A percentile compares a stretch with the other conserved stretches of the same genome.
These are phyloP conservation scores for Pulveroboletus sp. DNA, from an alignment of 768 basidiomycete genomes.

Conservation along the genomic window DNA sequence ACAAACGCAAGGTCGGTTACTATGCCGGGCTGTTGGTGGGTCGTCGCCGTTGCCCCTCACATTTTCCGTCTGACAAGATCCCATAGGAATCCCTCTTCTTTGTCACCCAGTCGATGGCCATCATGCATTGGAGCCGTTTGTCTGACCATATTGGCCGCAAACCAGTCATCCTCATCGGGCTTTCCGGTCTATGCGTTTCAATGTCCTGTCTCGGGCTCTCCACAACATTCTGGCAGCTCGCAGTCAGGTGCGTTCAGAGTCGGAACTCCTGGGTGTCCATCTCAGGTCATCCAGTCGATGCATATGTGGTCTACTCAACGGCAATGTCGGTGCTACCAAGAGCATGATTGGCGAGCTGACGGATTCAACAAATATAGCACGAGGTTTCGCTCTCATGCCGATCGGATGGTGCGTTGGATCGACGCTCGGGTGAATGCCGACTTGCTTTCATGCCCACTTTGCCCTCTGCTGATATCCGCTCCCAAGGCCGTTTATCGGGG, in stretches of 20 bases:
- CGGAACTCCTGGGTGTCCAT: too few species aligned
- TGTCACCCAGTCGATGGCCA: constrained; percentile 63
- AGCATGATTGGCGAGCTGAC: constrained; percentile 64
- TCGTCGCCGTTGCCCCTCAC: background rate
- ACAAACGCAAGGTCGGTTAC: constrained; percentile 42
- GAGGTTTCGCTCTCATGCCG: constrained; percentile 26
- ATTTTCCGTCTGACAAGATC: background rate
- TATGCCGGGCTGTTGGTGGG: constrained; percentile 67
- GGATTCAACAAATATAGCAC: constrained; percentile 36
- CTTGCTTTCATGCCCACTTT: background rate
- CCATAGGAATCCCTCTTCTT: constrained; percentile 72
- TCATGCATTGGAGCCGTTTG: constrained; percentile 67
- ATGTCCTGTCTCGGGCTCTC: constrained; percentile 73
- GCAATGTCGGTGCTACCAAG: constrained; percentile 40
- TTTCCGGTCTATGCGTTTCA: constrained; percentile 57
- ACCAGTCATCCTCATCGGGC: constrained; percentile 62
- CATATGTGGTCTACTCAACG: constrained; percentile 30
- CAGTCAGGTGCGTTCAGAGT: constrained; percentile 32
- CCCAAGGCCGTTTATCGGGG: constrained; percentile 42
- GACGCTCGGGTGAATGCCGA: constrained; percentile 32
- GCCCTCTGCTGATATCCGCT: background rate
- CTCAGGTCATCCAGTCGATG: constrained; percentile 20
- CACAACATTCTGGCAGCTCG: constrained; percentile 58
- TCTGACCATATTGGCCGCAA: constrained; percentile 71
- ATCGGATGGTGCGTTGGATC: constrained; percentile 29